Base-by-base conservation (phyloP, 805 yeast genomes). In the Candida yuanshanica region DNA sequence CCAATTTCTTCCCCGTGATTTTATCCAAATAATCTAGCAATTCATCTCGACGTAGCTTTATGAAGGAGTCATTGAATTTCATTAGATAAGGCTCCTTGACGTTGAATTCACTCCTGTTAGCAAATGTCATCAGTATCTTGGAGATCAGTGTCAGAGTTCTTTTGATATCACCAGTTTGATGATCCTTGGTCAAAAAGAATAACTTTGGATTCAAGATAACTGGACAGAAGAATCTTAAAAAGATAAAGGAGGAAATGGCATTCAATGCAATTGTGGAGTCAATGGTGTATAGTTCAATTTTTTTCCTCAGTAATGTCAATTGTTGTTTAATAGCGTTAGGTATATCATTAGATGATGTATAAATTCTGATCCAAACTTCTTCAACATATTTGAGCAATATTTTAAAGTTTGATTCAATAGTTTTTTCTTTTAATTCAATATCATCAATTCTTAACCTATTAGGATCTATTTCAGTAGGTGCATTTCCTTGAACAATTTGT, bases 131-230 rank as follows among this genome's bases (percentile, higher is more conserved):
- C 25, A 91, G 58, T 6, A 82, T 71, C 56, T 91, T 91, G 9
- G 97, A 88, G 5, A 90, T 68, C 18, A 90, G 62, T 0, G 95
- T 88, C 35, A 91, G 62, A 0, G 95, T 83, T 44, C 95, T 70
- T 48, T 88, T 90, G 2, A 80, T 70, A 10, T 70, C 69, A 2
- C 89, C 87, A 8, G 79, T 71, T 44, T 88, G 87, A 50, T 85
- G 91, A 27, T 75, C 69, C 38, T 75, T 72, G 0, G 87, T 76
- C 37, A 93, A 66, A 45, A 81, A 79, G 59, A 88, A 89, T 37
- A 90, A 61, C 53, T 87, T 88, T 0, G 99, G 99, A 53, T 88
- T 90, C 55, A 93, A 64, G 22, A 91, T 75, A 0, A 96, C 95
- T 0, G 99, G 98, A 53, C 96, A 89, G 48, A 89, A 75, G 60